These are phyloP conservation scores for Alternaria incomplexa DNA, from an alignment of 2,329 filamentous ascomycete species.

Conservation along the genomic window DNA sequence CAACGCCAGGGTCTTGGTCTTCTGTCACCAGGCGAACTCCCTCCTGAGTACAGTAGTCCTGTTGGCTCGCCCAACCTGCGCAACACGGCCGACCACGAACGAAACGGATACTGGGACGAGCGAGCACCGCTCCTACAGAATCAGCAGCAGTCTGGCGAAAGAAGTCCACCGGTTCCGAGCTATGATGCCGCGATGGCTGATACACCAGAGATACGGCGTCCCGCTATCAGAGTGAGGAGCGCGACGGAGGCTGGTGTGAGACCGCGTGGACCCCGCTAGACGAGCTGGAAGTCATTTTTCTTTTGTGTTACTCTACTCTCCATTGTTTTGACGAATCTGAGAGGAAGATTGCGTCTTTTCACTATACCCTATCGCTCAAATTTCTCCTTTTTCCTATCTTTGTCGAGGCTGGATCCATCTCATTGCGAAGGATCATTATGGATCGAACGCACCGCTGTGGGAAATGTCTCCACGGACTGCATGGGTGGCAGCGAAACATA, in stretches of 20 bases:
- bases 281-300: slow-evolving; percentile 3
- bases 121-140: slow-evolving; percentile 55
- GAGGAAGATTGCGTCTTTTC: neutral
- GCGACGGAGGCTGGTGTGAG: slow-evolving; percentile 27
- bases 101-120: slow-evolving; percentile 53
- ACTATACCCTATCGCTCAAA: slow-evolving; percentile 9
- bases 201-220: slow-evolving; percentile 47
- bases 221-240: slow-evolving; percentile 32
- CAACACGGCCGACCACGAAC: slow-evolving; percentile 62
- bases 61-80: slow-evolving; percentile 43
- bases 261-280: slow-evolving; percentile 25
- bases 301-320: slow-evolving; percentile 14
- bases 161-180: slow-evolving; percentile 74
- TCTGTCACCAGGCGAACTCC: slow-evolving; percentile 48
- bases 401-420: neutral
- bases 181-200: slow-evolving; percentile 84
- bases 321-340: neutral
- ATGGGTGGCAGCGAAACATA: neutral
- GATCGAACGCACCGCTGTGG: neutral
- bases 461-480: neutral
- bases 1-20: slow-evolving; percentile 41
- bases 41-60: slow-evolving; percentile 59
- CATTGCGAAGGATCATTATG: neutral
- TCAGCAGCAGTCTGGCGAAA: slow-evolving; percentile 23
- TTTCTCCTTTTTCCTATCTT: neutral